Evolutionary conservation across 2,329 filamentous ascomycete genomes (phyloP), one percentile per base, ranked within the genome.

Genomic region (Zymoseptoria brevis): DNA sequence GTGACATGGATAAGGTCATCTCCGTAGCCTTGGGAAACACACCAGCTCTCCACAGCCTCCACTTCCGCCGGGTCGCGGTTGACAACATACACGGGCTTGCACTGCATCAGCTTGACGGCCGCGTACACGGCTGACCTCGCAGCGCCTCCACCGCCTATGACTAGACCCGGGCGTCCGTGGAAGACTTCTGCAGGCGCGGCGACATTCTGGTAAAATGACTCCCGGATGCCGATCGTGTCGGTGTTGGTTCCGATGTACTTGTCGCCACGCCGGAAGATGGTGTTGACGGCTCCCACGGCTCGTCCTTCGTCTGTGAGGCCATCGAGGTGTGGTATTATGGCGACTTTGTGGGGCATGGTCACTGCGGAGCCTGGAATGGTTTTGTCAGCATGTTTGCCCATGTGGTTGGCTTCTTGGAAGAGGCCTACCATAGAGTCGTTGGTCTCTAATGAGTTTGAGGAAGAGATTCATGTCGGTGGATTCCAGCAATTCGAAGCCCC

Each of bases 271-370:
- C 89, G 72, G 76, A 87, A 92, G 56, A 93, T 81, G 0, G 89
- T 94, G 77, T 94, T 93, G 74, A 87, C 87, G 55, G 89, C 89
- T 53, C 89, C 88, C 21, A 91, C 86, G 41, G 86, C 84, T 54
- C 81, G 80, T 65, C 84, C 88, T 74, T 91, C 87, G 21, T 84
- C 81, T 6, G 88, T 90, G 45, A 92, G 77, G 57, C 86, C 83
- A 69, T 93, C 88, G 8, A 93, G 80, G 66, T 89, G 80, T 0
- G 83, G 79, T 60, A 92, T 83, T 70, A 93, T 90, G 66, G 84
- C 80, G 24, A 93, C 83, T 74, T 94, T 93, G 78, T 90, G 86
- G 0, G 89, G 89, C 89, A 93, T 94, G 19, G 89, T 93, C 45
- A 93, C 85, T 3, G 87, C 84, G 21, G 86, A 83, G 57, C 87